Evolutionary conservation across 2,329 filamentous ascomycete species (phyloP), one percentile per base, ranked within the genome.

Genomic region (Torrubiellomyces zombiae): DNA sequence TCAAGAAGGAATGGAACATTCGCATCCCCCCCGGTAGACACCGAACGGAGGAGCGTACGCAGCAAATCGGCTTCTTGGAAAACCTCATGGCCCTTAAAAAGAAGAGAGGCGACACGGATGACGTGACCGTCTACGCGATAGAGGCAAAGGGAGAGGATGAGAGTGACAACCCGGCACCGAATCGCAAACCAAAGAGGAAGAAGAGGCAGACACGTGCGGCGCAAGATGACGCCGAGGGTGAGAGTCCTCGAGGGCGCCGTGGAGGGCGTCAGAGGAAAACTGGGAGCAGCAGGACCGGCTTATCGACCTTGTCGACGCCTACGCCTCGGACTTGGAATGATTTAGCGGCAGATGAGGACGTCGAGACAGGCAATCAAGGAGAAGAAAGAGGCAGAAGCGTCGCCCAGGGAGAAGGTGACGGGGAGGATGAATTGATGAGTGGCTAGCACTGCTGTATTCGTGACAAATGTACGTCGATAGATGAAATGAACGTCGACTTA

Each of bases 81-180:
- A 66, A 67, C 15, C 40, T 83, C 14, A 75, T 74, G 35, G 58
- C 62, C 9, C 47, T 75, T 25, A 82, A 82, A 46, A 60, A 58
- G 24, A 58, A 58, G 15, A 69, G 60, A 36, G 73, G 72, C 6
- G 73, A 81, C 44, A 56, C 46, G 11, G 76, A 81, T 40, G 51
- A 65, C 10, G 71, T 79, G 14, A 76, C 72, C 0, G 58, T 74
- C 4, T 61, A 66, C 40, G 62, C 64, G 5, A 43, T 48, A 14
- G 54, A 59, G 19, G 55, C 54, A 16, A 40, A 45, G 14, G 54
- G 51, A 16, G 51, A 55, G 24, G 37, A 50, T 21, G 53, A 52
- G 34, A 42, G 54, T 20, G 56, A 60, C 32, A 51, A 48, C 23
- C 38, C 47, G 23, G 50, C 53, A 17, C 50, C 55, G 7, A 51